Percentiles rank a stretch among this genome's conserved stretches.
Evolutionary conservation across 2,329 filamentous ascomycete species (phyloP).

Genomic region (Rhinocladiella similis): DNA sequence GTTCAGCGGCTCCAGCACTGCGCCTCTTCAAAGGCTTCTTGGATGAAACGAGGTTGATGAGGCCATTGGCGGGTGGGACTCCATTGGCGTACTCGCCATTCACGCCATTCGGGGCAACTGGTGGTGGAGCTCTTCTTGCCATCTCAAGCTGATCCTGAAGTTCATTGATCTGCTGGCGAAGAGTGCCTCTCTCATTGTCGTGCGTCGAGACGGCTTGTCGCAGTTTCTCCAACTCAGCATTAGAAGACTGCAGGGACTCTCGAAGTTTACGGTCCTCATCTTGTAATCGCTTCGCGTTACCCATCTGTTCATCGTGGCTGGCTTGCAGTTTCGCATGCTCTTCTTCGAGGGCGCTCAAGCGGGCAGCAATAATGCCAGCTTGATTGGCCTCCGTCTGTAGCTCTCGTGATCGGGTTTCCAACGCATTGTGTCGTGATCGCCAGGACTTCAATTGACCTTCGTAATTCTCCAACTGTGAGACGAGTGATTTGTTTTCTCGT

Average conservation of each 20-base stretch:
- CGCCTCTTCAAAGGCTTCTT: conserved; percentile 91
- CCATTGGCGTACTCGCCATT: conserved; percentile 66
- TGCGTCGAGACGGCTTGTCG: conserved; percentile 72
- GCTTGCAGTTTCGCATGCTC: conserved; percentile 91
- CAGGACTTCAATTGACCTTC: conserved; percentile 94
- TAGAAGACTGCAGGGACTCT: conserved; percentile 77
- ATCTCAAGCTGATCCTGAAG: conserved; percentile 90
- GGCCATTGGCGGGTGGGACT: conserved; percentile 62
- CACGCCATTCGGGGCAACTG: conserved; percentile 58
- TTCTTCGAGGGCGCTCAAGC: conserved; percentile 86
- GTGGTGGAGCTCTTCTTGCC: conserved; percentile 70
- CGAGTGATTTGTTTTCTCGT: conserved; percentile 86
- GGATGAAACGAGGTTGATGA: conserved; percentile 94
- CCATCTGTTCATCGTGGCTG: conserved; percentile 85
- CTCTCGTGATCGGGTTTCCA: conserved; percentile 89
- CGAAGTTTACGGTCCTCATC: conserved; percentile 87
- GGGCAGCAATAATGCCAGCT: conserved; percentile 90
- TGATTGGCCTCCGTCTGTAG: conserved; percentile 96
- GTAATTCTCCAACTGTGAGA: conserved; percentile 90
- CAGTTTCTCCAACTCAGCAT: conserved; percentile 75
- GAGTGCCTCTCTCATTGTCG: conserved; percentile 80
- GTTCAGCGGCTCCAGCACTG: conserved; percentile 78
- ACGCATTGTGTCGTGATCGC: conserved; percentile 85
- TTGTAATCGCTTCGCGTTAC: conserved; percentile 89
- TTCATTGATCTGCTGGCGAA: conserved; percentile 85